These are phyloP conservation scores for Diaporthe vexans DNA, from an alignment of 2,329 filamentous ascomycete species.

Conservation along the genomic window DNA sequence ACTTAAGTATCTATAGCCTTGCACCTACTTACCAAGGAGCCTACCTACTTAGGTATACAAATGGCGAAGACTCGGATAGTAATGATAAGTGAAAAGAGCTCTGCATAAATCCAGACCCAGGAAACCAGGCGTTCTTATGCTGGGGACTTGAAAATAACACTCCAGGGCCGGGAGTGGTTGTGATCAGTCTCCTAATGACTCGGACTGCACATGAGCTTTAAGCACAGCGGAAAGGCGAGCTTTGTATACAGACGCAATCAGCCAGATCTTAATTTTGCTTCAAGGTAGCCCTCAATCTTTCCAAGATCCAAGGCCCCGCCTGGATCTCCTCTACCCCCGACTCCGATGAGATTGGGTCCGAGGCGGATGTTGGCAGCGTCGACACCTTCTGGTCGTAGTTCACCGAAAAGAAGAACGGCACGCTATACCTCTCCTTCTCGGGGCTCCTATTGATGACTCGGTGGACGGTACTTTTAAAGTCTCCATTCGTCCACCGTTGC, in stretches of 20 bases:
- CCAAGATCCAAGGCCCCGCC: conserved; percentile 29
- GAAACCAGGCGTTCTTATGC: background rate
- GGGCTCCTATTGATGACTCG: conserved; percentile 29
- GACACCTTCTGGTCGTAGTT: conserved; percentile 37
- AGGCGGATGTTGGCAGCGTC: conserved; percentile 49
- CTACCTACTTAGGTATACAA: background rate
- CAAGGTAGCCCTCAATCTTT: conserved; percentile 24
- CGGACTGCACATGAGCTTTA: no score
- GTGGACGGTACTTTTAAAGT: conserved; percentile 37
- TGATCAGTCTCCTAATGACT: background rate
- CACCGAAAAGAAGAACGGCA: conserved; percentile 41
- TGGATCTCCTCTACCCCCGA: conserved; percentile 4
- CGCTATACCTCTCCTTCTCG: conserved; percentile 35
- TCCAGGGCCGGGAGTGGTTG: no score
- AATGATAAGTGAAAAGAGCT: no score
- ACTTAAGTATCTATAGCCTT: background rate
- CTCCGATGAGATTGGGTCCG: background rate
- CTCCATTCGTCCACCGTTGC: conserved; percentile 40
- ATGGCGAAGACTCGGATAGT: no score
- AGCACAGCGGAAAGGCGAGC: background rate
- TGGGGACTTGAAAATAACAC: no score
- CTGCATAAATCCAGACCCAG: background rate
- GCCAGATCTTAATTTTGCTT: background rate
- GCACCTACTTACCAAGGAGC: background rate
- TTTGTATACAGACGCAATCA: no score